Base-by-base conservation (phyloP, 2,329 filamentous ascomycete species). In the Neobulgaria alba region DNA sequence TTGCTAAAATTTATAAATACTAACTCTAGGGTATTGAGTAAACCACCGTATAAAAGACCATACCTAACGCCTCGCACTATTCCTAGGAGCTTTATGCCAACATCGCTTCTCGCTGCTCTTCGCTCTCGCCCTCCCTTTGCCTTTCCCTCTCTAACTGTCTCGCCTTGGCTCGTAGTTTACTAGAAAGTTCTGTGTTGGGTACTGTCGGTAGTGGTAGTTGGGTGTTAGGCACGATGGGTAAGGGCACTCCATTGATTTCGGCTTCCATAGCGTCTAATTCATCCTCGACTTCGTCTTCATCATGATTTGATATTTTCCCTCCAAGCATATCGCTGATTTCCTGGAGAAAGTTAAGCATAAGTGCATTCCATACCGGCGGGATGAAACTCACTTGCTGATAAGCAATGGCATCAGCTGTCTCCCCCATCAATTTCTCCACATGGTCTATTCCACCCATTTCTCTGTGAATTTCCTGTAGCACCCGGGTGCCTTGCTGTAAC, bases 251-350 rank as follows among this genome's bases (percentile, higher is more conserved):
- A 30, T 60, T 62, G 39, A 78, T 61, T 57, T 89, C 79, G 30
- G 69, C 70, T 61, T 89, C 84, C 50, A 98, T 71, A 1, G 80
- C 82, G 41, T 85, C 86, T 38, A 98, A 69, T 66, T 98, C 92
- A 57, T 95, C 89, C 61, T 98, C 92, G 23, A 98, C 92, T 57
- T 95, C 92, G 58, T 96, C 90, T 63, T 98, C 92, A 63, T 98
- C 92, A 56, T 93, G 84, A 57, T 88, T 92, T 10, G 88, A 86
- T 68, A 98, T 89, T 54, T 82, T 79, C 10, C 85, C 85, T 23
- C 82, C 85, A 2, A 98, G 76, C 75, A 95, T 85, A 36, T 94
- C 86, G 64, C 82, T 92, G 54, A 98, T 76, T 68, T 98, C 90
- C 85, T 94, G 56, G 50, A 35, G 10, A 42, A 15, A 3, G 23